Evolutionary conservation across 805 yeast genomes (phyloP).

Genomic region (Candida chilensis): DNA sequence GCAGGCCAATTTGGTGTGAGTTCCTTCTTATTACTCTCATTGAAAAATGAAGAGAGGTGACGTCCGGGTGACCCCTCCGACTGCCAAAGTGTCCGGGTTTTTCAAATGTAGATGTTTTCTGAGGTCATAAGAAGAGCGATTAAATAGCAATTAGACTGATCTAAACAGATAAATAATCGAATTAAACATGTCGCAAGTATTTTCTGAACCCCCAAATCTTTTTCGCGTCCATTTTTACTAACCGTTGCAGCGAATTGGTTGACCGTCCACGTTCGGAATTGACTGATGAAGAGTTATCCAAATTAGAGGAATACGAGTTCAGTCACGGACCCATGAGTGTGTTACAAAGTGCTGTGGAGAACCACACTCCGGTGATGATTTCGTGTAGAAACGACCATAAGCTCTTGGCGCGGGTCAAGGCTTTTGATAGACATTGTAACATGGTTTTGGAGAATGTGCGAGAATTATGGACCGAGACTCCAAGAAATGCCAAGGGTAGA

Average conservation of each 20-base stretch:
- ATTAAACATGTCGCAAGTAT: too few species aligned
- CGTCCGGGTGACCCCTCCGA: too few species aligned
- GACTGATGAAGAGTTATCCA: constrained; percentile 68
- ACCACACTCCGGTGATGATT: constrained; percentile 70
- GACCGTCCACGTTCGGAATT: constrained; percentile 76
- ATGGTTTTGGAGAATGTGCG: constrained; percentile 88
- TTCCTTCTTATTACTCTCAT: too few species aligned
- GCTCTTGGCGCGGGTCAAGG: constrained; percentile 80
- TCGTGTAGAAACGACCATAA: constrained; percentile 92
- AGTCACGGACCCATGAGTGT: constrained; percentile 86
- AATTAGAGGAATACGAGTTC: constrained; percentile 84
- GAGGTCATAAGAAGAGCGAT: too few species aligned
- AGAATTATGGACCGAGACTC: constrained; percentile 70
- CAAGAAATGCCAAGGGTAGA: constrained; percentile 58
- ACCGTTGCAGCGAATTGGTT: constrained; percentile 61
- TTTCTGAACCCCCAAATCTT: too few species aligned
- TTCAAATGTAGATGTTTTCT: too few species aligned
- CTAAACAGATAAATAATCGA: too few species aligned
- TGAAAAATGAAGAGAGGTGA: too few species aligned
- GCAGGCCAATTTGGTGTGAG: too few species aligned
- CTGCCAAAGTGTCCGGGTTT: too few species aligned
- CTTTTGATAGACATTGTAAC: constrained; percentile 94
- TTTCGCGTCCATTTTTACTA: too few species aligned
- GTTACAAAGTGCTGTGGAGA: constrained; percentile 72
- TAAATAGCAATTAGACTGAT: too few species aligned